Conservation (phyloP, 805 yeast species). For the Babjeviella inositovora region DNA sequence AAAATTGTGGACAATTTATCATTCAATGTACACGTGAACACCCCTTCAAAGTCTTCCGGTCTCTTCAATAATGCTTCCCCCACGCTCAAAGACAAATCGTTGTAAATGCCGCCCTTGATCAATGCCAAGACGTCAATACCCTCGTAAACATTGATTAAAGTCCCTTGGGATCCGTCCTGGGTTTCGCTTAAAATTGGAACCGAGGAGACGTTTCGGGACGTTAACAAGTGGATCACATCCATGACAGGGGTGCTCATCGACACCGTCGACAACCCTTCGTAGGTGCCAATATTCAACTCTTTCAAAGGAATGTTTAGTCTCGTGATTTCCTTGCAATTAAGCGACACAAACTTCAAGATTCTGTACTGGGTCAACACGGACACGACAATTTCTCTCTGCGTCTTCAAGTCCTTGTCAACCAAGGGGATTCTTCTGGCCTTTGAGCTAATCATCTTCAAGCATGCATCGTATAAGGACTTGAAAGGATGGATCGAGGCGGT, state of each 20-base stretch:
- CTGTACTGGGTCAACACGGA: constrained; percentile 93
- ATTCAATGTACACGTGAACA: constrained; percentile 80
- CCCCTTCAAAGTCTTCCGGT: constrained; percentile 95
- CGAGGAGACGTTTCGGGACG: constrained; percentile 72
- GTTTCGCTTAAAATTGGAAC: constrained; percentile 82
- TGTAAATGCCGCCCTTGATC: constrained; percentile 87
- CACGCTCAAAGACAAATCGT: constrained; percentile 77
- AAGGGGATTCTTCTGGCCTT: constrained; percentile 88
- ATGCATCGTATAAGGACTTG: constrained; percentile 79
- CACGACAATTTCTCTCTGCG: constrained; percentile 87
- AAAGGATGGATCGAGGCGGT: constrained; percentile 84
- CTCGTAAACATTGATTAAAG: constrained; percentile 79
- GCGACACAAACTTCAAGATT: constrained; percentile 85
- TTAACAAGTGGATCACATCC: constrained; percentile 75
- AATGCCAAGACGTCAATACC: constrained; percentile 88
- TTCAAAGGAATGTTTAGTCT: constrained; percentile 63
- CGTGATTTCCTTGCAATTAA: constrained; percentile 89
- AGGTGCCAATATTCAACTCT: constrained; percentile 52
- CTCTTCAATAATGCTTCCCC: constrained; percentile 93
- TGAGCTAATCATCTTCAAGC: constrained; percentile 77
- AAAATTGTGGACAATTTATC: constrained; percentile 80
- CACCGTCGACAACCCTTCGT: constrained; percentile 51
- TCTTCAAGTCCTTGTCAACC: constrained; percentile 86
- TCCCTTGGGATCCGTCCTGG: constrained; percentile 28
- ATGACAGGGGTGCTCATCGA: constrained; percentile 85